Conservation (phyloP, 371 early-diverging fungal species). For the Parasitella parasitica region DNA sequence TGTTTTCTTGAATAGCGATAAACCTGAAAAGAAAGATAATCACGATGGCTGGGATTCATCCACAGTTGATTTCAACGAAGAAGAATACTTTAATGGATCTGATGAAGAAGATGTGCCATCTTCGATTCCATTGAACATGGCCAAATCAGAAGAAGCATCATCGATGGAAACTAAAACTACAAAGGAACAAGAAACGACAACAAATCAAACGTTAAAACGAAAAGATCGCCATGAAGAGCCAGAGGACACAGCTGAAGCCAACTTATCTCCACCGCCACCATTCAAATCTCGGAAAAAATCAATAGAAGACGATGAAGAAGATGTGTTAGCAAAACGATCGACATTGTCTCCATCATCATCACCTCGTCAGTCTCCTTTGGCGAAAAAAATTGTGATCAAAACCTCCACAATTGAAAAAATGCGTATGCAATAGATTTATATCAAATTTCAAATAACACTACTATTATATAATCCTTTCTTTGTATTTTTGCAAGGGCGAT, state of each 20-base stretch:
- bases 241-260: neutral
- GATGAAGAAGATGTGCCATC: slow-evolving; percentile 60
- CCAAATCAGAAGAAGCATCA: slow-evolving; percentile 12
- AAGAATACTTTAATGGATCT: slow-evolving; percentile 80
- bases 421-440: slow-evolving; percentile 4
- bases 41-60: slow-evolving; percentile 28
- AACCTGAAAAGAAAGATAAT: slow-evolving; percentile 13
- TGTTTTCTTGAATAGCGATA: neutral
- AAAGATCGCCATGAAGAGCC: neutral
- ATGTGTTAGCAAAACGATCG: slow-evolving; percentile 22
- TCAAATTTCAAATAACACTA: neutral
- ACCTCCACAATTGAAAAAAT: slow-evolving; percentile 14
- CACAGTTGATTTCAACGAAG: slow-evolving; percentile 75
- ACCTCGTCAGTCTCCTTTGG: slow-evolving; percentile 1
- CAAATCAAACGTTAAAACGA: neutral
- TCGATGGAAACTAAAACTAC: neutral
- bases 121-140: no score
- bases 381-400: slow-evolving; percentile 23
- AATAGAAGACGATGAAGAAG: slow-evolving; percentile 33
- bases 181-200: neutral
- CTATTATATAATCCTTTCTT: no score
- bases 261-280: slow-evolving; percentile 7
- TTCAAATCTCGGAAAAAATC: slow-evolving; percentile 1
- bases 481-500: no score
- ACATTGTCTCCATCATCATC: neutral